Evolutionary conservation across 2,329 filamentous ascomycete species (phyloP).

Genomic region (Seiridium cupressi): DNA sequence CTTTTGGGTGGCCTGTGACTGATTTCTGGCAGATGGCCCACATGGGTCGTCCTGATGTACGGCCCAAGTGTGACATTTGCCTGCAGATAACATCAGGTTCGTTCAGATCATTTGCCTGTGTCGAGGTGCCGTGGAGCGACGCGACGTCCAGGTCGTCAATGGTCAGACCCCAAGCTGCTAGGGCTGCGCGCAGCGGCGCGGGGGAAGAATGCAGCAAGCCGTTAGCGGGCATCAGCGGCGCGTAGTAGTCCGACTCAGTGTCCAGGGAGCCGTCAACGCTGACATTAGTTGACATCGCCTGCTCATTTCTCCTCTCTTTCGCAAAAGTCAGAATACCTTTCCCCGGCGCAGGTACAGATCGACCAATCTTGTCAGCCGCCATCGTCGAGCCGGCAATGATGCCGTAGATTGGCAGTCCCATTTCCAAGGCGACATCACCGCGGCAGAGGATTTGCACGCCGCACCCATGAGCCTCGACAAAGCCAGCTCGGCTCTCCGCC

Average conservation of each 20-base stretch:
- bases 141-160: conserved; percentile 35
- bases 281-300: too few species aligned
- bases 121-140: conserved; percentile 38
- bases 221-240: conserved; percentile 24
- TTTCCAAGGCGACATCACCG: conserved; percentile 30
- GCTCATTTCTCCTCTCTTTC: conserved; percentile 14
- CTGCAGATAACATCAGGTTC: conserved; percentile 31
- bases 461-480: conserved; percentile 33
- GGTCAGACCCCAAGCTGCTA: conserved; percentile 33
- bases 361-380: conserved; percentile 29
- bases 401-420: conserved; percentile 32
- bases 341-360: conserved; percentile 37
- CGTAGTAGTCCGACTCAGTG: conserved; percentile 9
- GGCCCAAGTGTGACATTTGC: conserved; percentile 33
- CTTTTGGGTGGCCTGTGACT: conserved; percentile 36
- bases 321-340: conserved; percentile 31
- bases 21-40: conserved; percentile 33
- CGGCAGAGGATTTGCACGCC: conserved; percentile 32
- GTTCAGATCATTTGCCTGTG: conserved; percentile 34
- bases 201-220: conserved; percentile 24
- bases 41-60: conserved; percentile 28
- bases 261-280: too few species aligned
- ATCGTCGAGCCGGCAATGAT: conserved; percentile 30
- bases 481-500: conserved; percentile 28
- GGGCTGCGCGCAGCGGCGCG: conserved; percentile 23